Conservation (phyloP, 768 basidiomycete genomes). For the Amanita phalloides region DNA sequence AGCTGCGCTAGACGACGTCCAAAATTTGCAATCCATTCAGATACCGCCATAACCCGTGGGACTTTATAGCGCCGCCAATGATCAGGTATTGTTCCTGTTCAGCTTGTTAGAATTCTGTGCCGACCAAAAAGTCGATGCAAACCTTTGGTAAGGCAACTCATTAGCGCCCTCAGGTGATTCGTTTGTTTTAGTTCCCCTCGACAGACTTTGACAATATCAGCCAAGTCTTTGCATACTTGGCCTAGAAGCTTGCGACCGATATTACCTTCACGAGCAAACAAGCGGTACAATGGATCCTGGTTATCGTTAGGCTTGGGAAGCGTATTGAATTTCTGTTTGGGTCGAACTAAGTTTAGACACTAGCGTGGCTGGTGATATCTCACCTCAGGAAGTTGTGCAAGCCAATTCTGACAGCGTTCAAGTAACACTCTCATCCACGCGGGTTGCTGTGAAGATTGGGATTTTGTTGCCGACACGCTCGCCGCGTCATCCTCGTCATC, state of each 20-base stretch:
- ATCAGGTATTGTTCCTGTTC: constrained; percentile 70
- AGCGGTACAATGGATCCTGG: constrained; percentile 77
- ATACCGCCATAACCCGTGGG: constrained; percentile 67
- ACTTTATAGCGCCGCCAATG: constrained; percentile 92
- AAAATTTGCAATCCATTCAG: constrained; percentile 81
- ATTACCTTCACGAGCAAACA: constrained; percentile 80
- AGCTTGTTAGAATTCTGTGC: background rate
- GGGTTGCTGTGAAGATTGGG: constrained; percentile 66
- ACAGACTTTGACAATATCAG: constrained; percentile 75
- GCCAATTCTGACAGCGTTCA: constrained; percentile 80
- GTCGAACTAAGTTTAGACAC: background rate
- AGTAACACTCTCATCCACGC: constrained; percentile 90
- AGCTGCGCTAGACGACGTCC: constrained; percentile 76
- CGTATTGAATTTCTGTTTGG: constrained; percentile 47
- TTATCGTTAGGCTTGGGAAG: constrained; percentile 60
- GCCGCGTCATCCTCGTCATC: constrained; percentile 75
- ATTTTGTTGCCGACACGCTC: constrained; percentile 42
- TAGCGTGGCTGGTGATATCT: constrained; percentile 12
- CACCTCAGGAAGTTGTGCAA: constrained; percentile 65
- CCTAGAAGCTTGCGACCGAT: constrained; percentile 74
- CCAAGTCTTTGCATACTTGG: constrained; percentile 72
- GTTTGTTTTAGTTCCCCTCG: constrained; percentile 88
- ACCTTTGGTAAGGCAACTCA: constrained; percentile 90
- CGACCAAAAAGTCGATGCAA: constrained; percentile 4
- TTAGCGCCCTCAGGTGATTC: constrained; percentile 85